Evolutionary conservation across 306 rosid genomes (phyloP), one percentile per base, ranked within the genome.

Genomic region (Elaeagnus macrophylla): DNA sequence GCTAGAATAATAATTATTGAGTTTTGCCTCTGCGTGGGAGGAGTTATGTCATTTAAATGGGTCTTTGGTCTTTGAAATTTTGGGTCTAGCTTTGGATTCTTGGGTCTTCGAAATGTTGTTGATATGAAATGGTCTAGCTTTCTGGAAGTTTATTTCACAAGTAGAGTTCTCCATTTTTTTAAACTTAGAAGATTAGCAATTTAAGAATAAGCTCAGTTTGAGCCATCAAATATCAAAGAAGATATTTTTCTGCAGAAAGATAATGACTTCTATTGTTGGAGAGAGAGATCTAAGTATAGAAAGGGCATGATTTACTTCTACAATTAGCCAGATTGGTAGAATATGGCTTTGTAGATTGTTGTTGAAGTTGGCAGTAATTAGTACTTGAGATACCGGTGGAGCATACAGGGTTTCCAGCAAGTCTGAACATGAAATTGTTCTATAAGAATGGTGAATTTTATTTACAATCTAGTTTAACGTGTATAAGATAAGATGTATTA

Each of bases 381-480:
- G 84, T 62, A 59, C 56, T 67, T 17, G 83, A 63, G 32, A 71
- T 54, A 9, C 49, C 57, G 50, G 58, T 66, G 6, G 43, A 61
- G 76, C 99, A 91, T 18, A 84, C 82, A 9, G 96, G 99, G 70
- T 91, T 91, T 41, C 96, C 96, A 55, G 76, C 11, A n/a, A 91
- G 86, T 66, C 99, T 91, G 64, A 69, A 38, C 47, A 68, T n/a
- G 49, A 63, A 48, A 38, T 43, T 53, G 37, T 57, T 52, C 68
- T 54, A 18, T 66, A 75, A 57, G 54, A 45, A n/a, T 51, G 36
- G 53, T 56, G 14, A 56, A 45, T 45, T 45, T 3, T 12, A 13
- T 42, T 42, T 42, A 7, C 13, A 2, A 9, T 7, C 11, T 42
- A 9, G 0, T 7, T 42, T 42, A 10, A 13, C 15, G n/a, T 45